Conservation (phyloP, 2,329 filamentous ascomycete species). For the Apiospora kogelbergensis region DNA sequence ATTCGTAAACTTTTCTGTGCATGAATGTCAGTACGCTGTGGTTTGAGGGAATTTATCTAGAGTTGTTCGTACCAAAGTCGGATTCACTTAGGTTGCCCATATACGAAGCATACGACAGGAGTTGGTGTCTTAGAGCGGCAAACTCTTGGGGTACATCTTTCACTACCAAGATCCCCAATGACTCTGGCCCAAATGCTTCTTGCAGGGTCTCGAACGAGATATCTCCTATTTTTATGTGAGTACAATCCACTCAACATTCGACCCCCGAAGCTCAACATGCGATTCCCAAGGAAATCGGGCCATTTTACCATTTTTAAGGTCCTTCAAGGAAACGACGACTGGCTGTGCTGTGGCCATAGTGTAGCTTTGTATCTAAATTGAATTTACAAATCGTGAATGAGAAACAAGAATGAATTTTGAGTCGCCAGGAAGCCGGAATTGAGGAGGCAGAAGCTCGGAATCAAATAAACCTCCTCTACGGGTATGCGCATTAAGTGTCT, state of each 20-base stretch:
- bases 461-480: neutral
- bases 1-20: conserved; percentile 58
- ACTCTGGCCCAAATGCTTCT: conserved; percentile 85
- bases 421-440: neutral
- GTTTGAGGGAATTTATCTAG: neutral
- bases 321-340: conserved; percentile 61
- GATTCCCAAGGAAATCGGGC: neutral
- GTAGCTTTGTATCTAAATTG: conserved; percentile 4
- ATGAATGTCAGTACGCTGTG: conserved; percentile 12
- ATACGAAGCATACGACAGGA: conserved; percentile 86
- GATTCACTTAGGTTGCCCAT: conserved; percentile 75
- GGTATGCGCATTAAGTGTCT: neutral
- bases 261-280: neutral
- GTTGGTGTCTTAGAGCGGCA: conserved; percentile 64
- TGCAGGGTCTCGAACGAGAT: conserved; percentile 69
- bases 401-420: neutral
- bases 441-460: neutral
- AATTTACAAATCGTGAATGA: neutral
- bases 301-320: conserved; percentile 56
- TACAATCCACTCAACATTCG: neutral
- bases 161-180: conserved; percentile 90
- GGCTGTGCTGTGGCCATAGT: conserved; percentile 53
- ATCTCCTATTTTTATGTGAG: conserved; percentile 46
- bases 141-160: conserved; percentile 78
- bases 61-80: conserved; percentile 61